These are phyloP conservation scores for Vitis labrusca DNA, from an alignment of 164 flowering plant species.

Conservation along the genomic window DNA sequence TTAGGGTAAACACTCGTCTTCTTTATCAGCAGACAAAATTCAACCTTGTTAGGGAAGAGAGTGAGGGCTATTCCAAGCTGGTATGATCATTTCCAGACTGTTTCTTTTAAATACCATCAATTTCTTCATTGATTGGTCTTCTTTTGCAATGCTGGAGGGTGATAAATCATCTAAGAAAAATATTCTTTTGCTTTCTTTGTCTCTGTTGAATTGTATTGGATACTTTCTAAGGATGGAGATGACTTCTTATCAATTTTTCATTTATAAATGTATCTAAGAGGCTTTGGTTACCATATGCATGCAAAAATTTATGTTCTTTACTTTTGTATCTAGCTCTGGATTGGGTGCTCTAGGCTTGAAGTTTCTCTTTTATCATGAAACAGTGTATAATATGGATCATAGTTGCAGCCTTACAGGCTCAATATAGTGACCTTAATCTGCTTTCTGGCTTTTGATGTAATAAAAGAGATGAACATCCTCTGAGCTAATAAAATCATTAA, in stretches of 20 bases:
- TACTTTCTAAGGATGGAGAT: not conserved
- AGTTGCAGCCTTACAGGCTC: too few species aligned
- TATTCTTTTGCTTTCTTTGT: not conserved
- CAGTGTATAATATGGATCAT: too few species aligned
- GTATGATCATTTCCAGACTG: conserved; percentile 35
- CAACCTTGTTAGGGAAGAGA: conserved; percentile 96
- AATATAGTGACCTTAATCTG: too few species aligned
- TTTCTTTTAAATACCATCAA: not conserved
- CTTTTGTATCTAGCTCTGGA: not conserved
- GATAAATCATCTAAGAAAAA: not conserved
- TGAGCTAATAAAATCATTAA: too few species aligned
- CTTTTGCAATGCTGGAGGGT: not conserved
- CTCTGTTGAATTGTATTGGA: not conserved
- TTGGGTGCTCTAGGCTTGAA: too few species aligned
- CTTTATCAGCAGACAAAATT: conserved; percentile 99
- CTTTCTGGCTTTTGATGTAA: too few species aligned
- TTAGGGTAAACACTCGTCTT: conserved; percentile 96
- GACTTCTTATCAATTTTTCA: not conserved
- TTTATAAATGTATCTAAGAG: not conserved
- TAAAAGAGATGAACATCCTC: too few species aligned
- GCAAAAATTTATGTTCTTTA: not conserved
- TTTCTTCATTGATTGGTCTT: not conserved
- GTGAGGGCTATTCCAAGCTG: conserved; percentile 99
- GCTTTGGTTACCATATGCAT: not conserved
- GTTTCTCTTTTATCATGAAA: too few species aligned